Conservation (phyloP, 2,329 filamentous ascomycete species). For the Penicillium sp. region DNA sequence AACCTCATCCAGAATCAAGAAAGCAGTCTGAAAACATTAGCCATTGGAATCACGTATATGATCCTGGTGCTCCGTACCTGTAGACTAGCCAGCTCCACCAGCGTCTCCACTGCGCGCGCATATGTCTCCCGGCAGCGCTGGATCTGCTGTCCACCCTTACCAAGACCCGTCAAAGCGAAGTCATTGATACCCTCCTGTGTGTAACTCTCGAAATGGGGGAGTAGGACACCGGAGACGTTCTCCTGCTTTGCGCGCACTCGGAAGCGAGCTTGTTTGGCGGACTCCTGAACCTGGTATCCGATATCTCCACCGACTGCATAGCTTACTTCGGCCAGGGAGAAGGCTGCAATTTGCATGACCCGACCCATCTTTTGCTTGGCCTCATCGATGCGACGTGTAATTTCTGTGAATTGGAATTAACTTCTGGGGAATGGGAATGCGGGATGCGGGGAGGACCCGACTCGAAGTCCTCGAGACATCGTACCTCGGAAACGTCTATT, state of each 20-base stretch:
- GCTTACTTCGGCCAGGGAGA: constrained; percentile 94
- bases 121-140: constrained; percentile 95
- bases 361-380: constrained; percentile 99
- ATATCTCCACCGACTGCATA: constrained; percentile 96
- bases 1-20: constrained; percentile 96
- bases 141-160: constrained; percentile 96
- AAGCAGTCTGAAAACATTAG: constrained; percentile 67
- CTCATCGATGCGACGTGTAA: constrained; percentile 95
- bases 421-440: constrained; percentile 6
- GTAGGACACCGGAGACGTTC: constrained; percentile 94
- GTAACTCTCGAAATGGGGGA: constrained; percentile 92
- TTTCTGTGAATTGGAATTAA: constrained; percentile 61
- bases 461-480: constrained; percentile 20
- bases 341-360: constrained; percentile 98
- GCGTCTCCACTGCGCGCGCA: constrained; percentile 88
- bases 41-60: constrained; percentile 1
- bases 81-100: constrained; percentile 91
- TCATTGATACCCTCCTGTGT: constrained; percentile 88
- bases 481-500: constrained; percentile 83
- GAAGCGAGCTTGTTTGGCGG: constrained; percentile 88
- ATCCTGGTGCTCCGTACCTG: constrained; percentile 54
- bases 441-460: constrained; percentile 22
- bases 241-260: constrained; percentile 93
- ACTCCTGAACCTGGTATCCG: constrained; percentile 95
- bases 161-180: constrained; percentile 91